These are phyloP conservation scores for Pestalotiopsis sp. DNA, from an alignment of 2,329 filamentous ascomycete species.

Conservation along the genomic window DNA sequence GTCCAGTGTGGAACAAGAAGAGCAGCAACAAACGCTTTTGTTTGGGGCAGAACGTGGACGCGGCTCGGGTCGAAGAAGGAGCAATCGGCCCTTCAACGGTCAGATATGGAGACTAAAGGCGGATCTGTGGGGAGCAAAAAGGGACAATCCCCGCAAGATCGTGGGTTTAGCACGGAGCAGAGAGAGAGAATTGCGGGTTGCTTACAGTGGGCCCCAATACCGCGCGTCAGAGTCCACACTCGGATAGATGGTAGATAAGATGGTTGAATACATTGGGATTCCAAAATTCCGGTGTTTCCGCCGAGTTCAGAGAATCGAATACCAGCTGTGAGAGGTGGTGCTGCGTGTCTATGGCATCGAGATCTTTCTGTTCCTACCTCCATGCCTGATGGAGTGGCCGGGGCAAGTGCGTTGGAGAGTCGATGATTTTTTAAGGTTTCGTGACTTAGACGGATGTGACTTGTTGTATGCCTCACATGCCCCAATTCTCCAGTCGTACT, in stretches of 20 bases:
- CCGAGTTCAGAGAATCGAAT: too few species aligned
- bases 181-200: background rate
- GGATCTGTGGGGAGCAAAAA: background rate
- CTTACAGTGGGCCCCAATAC: background rate
- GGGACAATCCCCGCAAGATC: background rate
- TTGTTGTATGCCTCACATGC: background rate
- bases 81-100: constrained; percentile 11
- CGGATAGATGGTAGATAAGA: background rate
- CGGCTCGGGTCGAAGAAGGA: background rate
- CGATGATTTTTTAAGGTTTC: background rate
- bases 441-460: background rate
- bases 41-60: background rate
- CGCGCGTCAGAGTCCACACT: background rate
- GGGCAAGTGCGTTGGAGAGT: background rate
- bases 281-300: background rate
- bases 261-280: background rate
- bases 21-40: background rate
- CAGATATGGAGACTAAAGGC: constrained; percentile 5
- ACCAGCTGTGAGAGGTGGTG: too few species aligned
- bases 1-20: background rate
- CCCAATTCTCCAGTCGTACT: background rate
- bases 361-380: too few species aligned
- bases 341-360: too few species aligned
- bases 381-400: background rate
- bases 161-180: background rate